phyloP scores from a whole-genome alignment of 2,329 filamentous ascomycete species.

The Xylariales sp. region DNA sequence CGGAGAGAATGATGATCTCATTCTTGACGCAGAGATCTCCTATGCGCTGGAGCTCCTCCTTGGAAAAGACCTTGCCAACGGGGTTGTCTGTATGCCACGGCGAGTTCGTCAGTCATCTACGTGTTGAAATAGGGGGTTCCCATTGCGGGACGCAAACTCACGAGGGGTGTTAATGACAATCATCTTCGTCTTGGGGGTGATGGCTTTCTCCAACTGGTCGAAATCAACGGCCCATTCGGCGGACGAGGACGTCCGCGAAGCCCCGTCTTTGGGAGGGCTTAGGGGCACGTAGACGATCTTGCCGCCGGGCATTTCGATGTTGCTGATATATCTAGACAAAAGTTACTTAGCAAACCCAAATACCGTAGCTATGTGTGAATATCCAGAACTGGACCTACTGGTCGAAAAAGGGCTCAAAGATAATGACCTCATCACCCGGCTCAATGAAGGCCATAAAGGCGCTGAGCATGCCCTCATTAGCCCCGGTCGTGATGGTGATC shows the following conservation, averaged over 20 bases:
- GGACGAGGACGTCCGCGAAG: constrained; percentile 82
- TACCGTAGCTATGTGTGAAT: not conserved
- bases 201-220: constrained; percentile 80
- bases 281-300: constrained; percentile 96
- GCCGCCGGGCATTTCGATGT: constrained; percentile 98
- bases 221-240: constrained; percentile 91
- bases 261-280: constrained; percentile 85
- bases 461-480: constrained; percentile 93
- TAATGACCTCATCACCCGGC: constrained; percentile 92
- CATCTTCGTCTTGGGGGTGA: constrained; percentile 93
- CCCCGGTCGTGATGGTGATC: constrained; percentile 92
- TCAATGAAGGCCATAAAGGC: constrained; percentile 99
- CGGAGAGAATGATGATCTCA: constrained; percentile 91
- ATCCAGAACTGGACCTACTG: constrained; percentile 68
- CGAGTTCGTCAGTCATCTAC: constrained; percentile 24
- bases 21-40: constrained; percentile 91
- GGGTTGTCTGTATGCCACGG: constrained; percentile 77
- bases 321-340: constrained; percentile 80
- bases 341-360: constrained; percentile 10
- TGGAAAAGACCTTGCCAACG: constrained; percentile 93
- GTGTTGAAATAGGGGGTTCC: not conserved
- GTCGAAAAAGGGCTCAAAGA: constrained; percentile 99
- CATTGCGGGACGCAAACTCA: constrained; percentile 42
- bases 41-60: constrained; percentile 83
- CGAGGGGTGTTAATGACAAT: constrained; percentile 85